Conservation (phyloP, 352 stramenopile species). For the Phytophthora cactorum region DNA sequence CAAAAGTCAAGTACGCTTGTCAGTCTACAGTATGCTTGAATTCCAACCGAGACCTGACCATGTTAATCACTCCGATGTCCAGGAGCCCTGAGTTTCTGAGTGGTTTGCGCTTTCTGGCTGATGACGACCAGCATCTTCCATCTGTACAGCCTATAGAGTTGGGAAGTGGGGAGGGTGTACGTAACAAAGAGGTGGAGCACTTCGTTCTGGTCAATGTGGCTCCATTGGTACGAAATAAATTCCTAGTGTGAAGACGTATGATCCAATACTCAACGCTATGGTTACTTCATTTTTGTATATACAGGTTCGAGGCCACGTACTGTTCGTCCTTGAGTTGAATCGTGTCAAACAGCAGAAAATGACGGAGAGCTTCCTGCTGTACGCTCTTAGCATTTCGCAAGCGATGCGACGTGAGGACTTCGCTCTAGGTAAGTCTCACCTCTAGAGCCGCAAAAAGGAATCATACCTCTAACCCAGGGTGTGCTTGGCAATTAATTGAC, state of each 20-base stretch:
- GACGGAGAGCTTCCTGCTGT: slow-evolving; percentile 32
- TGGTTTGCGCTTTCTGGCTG: slow-evolving; percentile 32
- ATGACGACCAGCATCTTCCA: slow-evolving; percentile 15
- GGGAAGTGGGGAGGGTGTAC: background rate
- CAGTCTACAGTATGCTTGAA: background rate
- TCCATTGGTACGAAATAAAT: slow-evolving; percentile 52
- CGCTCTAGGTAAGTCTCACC: slow-evolving; percentile 44
- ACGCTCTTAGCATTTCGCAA: slow-evolving; percentile 33
- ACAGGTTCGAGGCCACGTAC: slow-evolving; percentile 65
- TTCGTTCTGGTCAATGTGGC: slow-evolving; percentile 73
- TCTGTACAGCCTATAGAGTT: slow-evolving; percentile 17
- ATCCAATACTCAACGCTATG: background rate
- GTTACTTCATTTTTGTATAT: background rate
- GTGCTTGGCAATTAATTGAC: background rate
- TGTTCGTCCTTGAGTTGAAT: slow-evolving; percentile 60
- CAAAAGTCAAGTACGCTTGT: slow-evolving; percentile 50
- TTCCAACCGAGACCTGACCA: too few relatives aligned
- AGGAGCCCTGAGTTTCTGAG: slow-evolving; percentile 59
- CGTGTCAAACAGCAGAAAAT: slow-evolving; percentile 47
- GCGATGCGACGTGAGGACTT: slow-evolving; percentile 44
- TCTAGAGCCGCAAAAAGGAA: background rate
- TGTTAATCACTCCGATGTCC: background rate
- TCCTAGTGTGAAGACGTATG: background rate
- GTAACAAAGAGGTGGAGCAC: slow-evolving; percentile 15
- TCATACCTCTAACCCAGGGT: background rate